Evolutionary conservation across 228 moss, liverwort and hornwort genomes (phyloP), one percentile per base, ranked within the genome.

Genomic region (Sphagnum fallax): DNA sequence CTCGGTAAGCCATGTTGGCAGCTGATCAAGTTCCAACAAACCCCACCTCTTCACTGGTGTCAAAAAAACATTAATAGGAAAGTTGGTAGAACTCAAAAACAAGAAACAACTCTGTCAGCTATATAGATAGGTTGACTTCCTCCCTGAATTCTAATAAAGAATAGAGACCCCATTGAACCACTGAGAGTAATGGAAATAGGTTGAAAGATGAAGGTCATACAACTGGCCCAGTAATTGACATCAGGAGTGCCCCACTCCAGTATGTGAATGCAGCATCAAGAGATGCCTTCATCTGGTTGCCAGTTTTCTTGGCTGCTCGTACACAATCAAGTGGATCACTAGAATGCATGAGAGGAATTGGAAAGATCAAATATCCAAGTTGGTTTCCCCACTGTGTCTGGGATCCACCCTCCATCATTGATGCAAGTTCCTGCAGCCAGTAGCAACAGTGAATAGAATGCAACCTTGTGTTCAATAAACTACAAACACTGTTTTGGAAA

Each of bases 321-420:
- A 79, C 69, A 62, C 76, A 71, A 50, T 82, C 72, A 69, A 85
- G 59, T 16, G 81, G 73, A 75, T 73, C 67, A 8, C 62, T 65
- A 52, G 70, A 69, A 32, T 13, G 69, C 60, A 77, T 77, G 74
- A 85, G 70, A 6, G 81, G 79, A 59, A 85, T 15, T 71, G 76
- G 63, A 66, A 79, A 14, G 15, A 85, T 66, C 79, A 85, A 49
- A 55, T 85, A 85, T 9, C 85, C 85, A 78, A 85, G 74, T 53
- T 82, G 79, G 74, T 85, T 85, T 15, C 85, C 85, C 85, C 85
- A 85, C 13, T 79, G 78, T 18, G 85, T 75, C 76, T 82, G 81
- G 52, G 85, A 85, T 6, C 52, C 65, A 52, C 73, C 51, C 72
- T 79, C 82, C 66, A 68, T 79, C 85, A 85, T 85, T 81, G 81